Evolutionary conservation across 345 rosid species (phyloP).

Genomic region (Populus davidiana): DNA sequence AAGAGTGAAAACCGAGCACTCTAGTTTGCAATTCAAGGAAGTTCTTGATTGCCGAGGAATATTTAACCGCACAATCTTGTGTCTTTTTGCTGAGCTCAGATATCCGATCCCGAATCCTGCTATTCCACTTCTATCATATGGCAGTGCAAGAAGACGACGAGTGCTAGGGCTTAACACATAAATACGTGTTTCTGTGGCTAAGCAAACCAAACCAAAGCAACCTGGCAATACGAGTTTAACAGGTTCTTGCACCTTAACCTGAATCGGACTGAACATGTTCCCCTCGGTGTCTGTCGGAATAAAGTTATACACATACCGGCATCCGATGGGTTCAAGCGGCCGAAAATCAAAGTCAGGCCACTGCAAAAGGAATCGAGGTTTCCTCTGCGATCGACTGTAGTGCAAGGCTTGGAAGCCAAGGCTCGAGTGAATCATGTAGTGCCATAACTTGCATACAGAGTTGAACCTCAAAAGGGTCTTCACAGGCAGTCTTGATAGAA

Average conservation of each 20-base stretch:
- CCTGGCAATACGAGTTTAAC: slow-evolving; percentile 9
- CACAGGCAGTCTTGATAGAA: slow-evolving; percentile 6
- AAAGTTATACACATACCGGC: background rate
- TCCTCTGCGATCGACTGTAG: background rate
- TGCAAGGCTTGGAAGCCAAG: slow-evolving; percentile 1
- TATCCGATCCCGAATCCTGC: slow-evolving; percentile 13
- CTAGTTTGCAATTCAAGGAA: background rate
- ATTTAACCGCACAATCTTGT: slow-evolving; percentile 2
- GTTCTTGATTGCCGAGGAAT: background rate
- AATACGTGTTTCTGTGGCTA: background rate
- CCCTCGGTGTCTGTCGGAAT: background rate
- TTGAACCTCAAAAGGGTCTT: slow-evolving; percentile 1
- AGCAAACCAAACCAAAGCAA: slow-evolving; percentile 11
- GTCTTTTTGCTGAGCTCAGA: background rate
- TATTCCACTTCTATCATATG: background rate
- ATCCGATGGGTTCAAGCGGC: background rate
- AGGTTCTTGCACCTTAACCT: background rate
- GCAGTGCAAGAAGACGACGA: background rate
- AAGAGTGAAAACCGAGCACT: slow-evolving; percentile 12
- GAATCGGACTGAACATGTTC: background rate
- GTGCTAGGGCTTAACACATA: slow-evolving; percentile 13
- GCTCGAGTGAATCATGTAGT: background rate
- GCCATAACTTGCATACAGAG: slow-evolving; percentile 2
- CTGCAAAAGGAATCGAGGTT: background rate
- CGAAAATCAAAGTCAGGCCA: background rate